These are phyloP conservation scores for Houttuynia cordata DNA, from an alignment of 164 flowering plant genomes.

Conservation along the genomic window DNA sequence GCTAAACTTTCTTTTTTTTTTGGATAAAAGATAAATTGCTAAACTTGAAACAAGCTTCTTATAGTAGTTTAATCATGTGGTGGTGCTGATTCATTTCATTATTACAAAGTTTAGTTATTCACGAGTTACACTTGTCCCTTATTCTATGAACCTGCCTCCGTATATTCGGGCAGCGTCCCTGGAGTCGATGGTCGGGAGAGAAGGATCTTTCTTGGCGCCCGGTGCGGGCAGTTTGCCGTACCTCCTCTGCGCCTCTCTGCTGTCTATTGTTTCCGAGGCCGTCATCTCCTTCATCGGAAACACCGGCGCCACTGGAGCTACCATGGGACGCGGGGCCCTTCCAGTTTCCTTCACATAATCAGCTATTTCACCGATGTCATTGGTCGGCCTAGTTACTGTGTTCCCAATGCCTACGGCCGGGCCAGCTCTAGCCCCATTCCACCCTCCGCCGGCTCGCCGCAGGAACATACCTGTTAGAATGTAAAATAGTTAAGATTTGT, in stretches of 20 bases:
- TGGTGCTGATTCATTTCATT: no score
- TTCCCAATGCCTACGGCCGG: neutral
- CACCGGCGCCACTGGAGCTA: no score
- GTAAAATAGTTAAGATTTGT: no score
- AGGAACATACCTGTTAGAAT: slow-evolving; percentile 9
- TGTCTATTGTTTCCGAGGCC: slow-evolving; percentile 7
- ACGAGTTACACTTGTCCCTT: neutral
- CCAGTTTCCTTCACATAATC: slow-evolving; percentile 3
- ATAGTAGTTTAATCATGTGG: neutral
- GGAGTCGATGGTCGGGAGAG: slow-evolving; percentile 8
- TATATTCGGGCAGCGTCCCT: slow-evolving; percentile 10
- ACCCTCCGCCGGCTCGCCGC: slow-evolving; percentile 10
- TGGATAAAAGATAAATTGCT: no score
- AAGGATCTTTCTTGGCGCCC: neutral
- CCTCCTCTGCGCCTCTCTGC: slow-evolving; percentile 11
- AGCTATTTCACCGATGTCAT: neutral
- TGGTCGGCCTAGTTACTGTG: slow-evolving; percentile 1
- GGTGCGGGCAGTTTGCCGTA: slow-evolving; percentile 2
- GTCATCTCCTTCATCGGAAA: slow-evolving; percentile 5
- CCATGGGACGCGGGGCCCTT: no score
- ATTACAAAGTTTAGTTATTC: no score
- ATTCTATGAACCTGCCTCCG: slow-evolving; percentile 1
- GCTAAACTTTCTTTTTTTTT: no score
- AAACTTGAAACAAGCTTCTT: neutral
- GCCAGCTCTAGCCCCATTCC: no score